Base-by-base conservation (phyloP, 345 rosid genomes). In the Chamaenerion angustifolium region DNA sequence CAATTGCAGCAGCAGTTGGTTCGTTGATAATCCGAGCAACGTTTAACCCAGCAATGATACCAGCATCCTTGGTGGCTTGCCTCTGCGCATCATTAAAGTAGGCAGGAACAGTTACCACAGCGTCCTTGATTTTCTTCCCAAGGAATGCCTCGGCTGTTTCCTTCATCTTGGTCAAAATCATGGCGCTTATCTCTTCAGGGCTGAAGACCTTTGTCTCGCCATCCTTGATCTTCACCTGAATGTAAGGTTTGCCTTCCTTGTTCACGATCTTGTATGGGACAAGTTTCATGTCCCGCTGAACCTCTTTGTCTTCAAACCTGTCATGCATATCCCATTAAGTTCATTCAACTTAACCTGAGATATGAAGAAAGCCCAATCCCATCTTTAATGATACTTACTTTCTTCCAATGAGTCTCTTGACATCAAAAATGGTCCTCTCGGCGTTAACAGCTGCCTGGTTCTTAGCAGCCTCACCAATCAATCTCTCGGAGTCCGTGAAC, bases 51-150 rank as follows among this genome's bases (percentile, higher is more conserved):
- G 97, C 85, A 46, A 88, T 88, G 13, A 81, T 47, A 61, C 96
- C 96, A 25, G 96, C 92, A 66, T 88, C 96, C 81, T 88, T 88
- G 35, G 96, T 88, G 43, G 95, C 96, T 63, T 88, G 95, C 63
- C 96, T 84, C 67, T 88, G 96, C 55, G 97, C 97, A 69, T 88
- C 95, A 43, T 80, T 88, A 66, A 88, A 88, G 79, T 88, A 88
- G 18, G 97, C 97, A 85, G 97, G 97, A 75, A 88, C 95, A 43
- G 97, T 88, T 58, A 88, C 95, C 45, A 88, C 97, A 12, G 95
- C 95, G 58, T 88, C 97, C 80, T 78, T 88, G 60, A 88, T 88
- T 64, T 85, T 85, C 80, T 88, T 88, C 12, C 97, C 97, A 49
- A 85, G 89, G 80, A 74, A 88, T 10, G 97, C 93, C 56, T 88